Base-by-base conservation (phyloP, 2,329 filamentous ascomycete species). In the Thelonectria olida region DNA sequence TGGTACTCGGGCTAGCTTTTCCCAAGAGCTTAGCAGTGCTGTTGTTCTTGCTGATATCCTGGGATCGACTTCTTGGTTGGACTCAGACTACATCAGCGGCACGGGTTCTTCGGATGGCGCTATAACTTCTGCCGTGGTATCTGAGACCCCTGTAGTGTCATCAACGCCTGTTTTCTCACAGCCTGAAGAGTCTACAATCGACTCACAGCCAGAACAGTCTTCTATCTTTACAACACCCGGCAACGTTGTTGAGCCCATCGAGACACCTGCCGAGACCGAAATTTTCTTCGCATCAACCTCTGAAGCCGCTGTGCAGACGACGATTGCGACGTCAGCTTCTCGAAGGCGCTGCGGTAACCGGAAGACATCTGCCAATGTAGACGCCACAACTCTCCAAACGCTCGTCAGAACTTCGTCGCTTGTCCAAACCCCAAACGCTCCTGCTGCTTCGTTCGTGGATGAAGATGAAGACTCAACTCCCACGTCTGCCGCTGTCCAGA, bases 1-100 rank as follows among this genome's bases (percentile, higher is more conserved):
- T 17, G 86, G 86, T 0, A 80, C 78, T 0, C 78, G 88, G 50
- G 86, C 83, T 13, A 78, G 74, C 55, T 83, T 80, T 62, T 61
- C 77, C 6, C 74, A 68, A 55, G 73, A 72, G 61, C 69, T 82
- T 10, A 54, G 49, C 4, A 51, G 47, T 8, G 51, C 59, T 4
- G 62, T 68, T 1, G 25, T 42, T 2, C 62, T 68, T 13, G 52
- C 38, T 1, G 58, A 53, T 4, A 53, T 68, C 10, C 38, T 68
- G 2, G 55, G 55, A 1, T 61, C 56, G 1, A 66, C 62, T 8
- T 58, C 56, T 9, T 66, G 64, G 64, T 34, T 65, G 3, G 64
- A 66, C 42, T 61, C 58, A 2, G 42, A 17, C 12, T 66, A 63
- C n/a, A 47, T 63, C 25, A 20, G 47, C 38, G 41, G 53, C 2